Percentiles rank a stretch among this genome's conserved stretches.
phyloP scores from a whole-genome alignment of 2,329 filamentous ascomycete species.

The Claviceps maximensis region DNA sequence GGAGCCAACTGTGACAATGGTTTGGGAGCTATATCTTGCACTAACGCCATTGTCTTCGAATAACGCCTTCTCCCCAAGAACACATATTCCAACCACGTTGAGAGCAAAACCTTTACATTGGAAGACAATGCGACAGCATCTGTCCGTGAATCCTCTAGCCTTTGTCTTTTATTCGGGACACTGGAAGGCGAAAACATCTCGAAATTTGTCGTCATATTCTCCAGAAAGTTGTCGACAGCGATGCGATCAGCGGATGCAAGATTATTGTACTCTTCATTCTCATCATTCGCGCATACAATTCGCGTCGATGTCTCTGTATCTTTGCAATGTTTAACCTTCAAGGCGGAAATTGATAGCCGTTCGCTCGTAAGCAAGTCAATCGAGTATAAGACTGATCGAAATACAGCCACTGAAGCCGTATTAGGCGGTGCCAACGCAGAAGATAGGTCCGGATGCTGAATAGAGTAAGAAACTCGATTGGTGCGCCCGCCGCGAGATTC shows the following conservation, averaged over 20 bases:
- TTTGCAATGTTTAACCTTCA: background rate
- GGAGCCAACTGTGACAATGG: constrained; percentile 19
- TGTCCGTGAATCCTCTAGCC: background rate
- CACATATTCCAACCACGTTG: constrained; percentile 13
- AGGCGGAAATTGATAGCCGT: background rate
- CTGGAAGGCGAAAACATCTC: background rate
- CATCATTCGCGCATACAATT: background rate
- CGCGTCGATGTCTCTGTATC: background rate
- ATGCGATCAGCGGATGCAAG: constrained; percentile 13
- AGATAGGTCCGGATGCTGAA: constrained; percentile 23
- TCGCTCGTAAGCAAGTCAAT: constrained; percentile 11
- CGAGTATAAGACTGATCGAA: constrained; percentile 15
- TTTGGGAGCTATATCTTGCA: constrained; percentile 7
- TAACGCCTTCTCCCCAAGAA: constrained; percentile 14
- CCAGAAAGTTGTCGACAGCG: constrained; percentile 18
- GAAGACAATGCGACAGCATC: background rate
- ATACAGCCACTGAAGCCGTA: constrained; percentile 12
- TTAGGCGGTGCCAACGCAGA: constrained; percentile 19
- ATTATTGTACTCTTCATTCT: constrained; percentile 7
- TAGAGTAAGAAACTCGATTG: constrained; percentile 17
- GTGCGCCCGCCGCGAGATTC: constrained; percentile 4
- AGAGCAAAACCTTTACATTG: background rate
- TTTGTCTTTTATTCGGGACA: background rate
- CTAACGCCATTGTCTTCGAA: constrained; percentile 11
- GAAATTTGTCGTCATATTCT: constrained; percentile 9